Percentiles rank a stretch among this genome's conserved stretches.
Conservation (phyloP, 306 rosid species). For the Lathyrus tuberosus region DNA sequence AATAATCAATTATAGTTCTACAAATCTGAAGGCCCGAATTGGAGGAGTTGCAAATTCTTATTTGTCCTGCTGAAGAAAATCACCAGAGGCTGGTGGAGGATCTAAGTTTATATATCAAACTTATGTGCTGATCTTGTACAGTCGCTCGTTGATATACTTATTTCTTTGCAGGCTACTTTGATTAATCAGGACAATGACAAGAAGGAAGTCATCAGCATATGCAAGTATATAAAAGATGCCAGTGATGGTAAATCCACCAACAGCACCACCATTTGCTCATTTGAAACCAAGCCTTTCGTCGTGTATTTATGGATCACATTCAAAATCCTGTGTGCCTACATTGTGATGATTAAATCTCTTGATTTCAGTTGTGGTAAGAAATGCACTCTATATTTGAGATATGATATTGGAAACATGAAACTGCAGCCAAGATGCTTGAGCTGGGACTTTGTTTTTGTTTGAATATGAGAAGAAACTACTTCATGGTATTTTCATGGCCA, state of each 20-base stretch:
- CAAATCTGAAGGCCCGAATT: conserved; percentile 64
- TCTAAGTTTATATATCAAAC: conserved; percentile 67
- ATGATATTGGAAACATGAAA: no score
- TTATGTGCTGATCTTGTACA: conserved; percentile 69
- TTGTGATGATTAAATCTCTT: no score
- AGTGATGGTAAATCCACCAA: conserved; percentile 48
- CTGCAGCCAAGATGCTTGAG: no score
- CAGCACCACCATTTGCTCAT: conserved; percentile 60
- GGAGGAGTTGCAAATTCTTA: conserved; percentile 90
- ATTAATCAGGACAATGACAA: conserved; percentile 47
- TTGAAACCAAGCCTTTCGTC: no score
- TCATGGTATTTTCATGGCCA: no score
- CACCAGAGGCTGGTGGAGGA: conserved; percentile 85
- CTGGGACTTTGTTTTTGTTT: no score
- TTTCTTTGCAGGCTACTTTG: conserved; percentile 53
- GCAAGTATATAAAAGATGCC: conserved; percentile 53
- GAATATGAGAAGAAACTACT: no score
- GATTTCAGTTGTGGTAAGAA: no score
- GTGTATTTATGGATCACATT: no score
- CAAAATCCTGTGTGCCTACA: no score
- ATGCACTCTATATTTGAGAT: no score
- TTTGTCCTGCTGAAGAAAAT: conserved; percentile 88
- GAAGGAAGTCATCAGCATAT: conserved; percentile 71
- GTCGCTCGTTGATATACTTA: conserved; percentile 71
- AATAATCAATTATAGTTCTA: conserved; percentile 69